phyloP scores from a whole-genome alignment of 257 asterid species.

The Petunia axillaris region DNA sequence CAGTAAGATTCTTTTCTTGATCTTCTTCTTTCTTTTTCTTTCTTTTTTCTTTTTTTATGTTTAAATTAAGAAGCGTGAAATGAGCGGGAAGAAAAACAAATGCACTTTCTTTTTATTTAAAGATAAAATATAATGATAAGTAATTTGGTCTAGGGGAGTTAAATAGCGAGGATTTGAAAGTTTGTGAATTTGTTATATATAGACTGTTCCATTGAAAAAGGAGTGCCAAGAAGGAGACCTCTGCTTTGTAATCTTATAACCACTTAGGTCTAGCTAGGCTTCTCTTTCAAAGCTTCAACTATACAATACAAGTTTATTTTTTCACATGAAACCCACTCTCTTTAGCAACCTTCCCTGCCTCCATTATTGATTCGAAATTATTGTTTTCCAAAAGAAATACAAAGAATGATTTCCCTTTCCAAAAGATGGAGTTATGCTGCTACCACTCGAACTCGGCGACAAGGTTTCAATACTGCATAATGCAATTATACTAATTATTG shows the following conservation, averaged over 20 bases:
- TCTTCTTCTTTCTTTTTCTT: no score
- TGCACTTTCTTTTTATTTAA: not conserved
- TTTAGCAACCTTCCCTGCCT: not conserved
- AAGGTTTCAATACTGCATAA: not conserved
- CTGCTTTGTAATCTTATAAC: conserved; percentile 13
- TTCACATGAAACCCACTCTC: conserved; percentile 20
- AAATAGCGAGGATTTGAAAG: not conserved
- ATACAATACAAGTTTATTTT: conserved; percentile 14
- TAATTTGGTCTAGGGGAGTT: not conserved
- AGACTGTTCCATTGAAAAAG: not conserved
- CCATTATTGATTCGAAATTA: conserved; percentile 1
- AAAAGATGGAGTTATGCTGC: not conserved
- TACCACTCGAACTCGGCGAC: not conserved
- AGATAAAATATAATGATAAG: no score
- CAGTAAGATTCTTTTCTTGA: no score
- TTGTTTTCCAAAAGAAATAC: not conserved
- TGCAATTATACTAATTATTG: not conserved
- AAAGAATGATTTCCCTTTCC: not conserved
- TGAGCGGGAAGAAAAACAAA: not conserved
- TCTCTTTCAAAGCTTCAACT: conserved; percentile 17
- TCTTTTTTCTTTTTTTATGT: no score
- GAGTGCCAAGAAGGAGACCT: not conserved
- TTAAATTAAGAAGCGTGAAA: not conserved
- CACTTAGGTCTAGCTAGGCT: not conserved
- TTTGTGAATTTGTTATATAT: no score